Percentiles rank a stretch among this genome's conserved stretches.
phyloP scores from a whole-genome alignment of 495 filamentous ascomycete species.

The Bombardia bombarda region DNA sequence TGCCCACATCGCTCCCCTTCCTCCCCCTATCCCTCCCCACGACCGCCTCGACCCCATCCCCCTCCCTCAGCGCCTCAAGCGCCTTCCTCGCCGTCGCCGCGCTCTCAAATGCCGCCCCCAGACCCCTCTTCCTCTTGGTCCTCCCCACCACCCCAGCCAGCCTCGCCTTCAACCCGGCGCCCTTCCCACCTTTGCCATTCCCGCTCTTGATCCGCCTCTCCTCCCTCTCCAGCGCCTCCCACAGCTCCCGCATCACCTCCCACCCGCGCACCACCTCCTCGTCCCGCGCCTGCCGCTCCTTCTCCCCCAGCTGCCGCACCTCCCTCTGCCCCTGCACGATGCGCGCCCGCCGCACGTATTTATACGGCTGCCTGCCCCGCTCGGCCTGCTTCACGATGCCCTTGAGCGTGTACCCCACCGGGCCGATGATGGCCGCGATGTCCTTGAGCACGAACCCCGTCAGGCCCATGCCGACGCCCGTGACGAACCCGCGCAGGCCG shows the following conservation, averaged over 20 bases:
- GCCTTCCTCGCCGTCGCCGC: conserved; percentile 33
- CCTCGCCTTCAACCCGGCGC: conserved; percentile 5
- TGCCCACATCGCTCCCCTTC: conserved; percentile 8
- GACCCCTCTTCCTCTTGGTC: conserved; percentile 19
- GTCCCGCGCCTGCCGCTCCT: background rate
- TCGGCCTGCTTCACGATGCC: conserved; percentile 50
- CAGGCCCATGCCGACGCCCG: conserved; percentile 67
- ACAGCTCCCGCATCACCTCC: conserved; percentile 33
- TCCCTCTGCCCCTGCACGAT: conserved; percentile 41
- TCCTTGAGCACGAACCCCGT: conserved; percentile 68
- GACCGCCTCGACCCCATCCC: conserved; percentile 20
- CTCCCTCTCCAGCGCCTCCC: conserved; percentile 28
- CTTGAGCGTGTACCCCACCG: conserved; percentile 58
- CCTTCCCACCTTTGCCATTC: conserved; percentile 20
- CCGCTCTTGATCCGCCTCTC: conserved; percentile 24
- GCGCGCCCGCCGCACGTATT: conserved; percentile 40
- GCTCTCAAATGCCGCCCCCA: conserved; percentile 39
- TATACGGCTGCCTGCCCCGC: conserved; percentile 36
- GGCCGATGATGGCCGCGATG: conserved; percentile 54
- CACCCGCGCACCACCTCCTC: conserved; percentile 30
- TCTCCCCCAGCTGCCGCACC: conserved; percentile 16
- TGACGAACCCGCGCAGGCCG: conserved; percentile 49
- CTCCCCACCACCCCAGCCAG: conserved; percentile 6
- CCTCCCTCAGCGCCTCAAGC: conserved; percentile 29
- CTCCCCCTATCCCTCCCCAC: conserved; percentile 12